phyloP scores from a whole-genome alignment of 257 asterid species.

The Knoxia roxburghii region DNA sequence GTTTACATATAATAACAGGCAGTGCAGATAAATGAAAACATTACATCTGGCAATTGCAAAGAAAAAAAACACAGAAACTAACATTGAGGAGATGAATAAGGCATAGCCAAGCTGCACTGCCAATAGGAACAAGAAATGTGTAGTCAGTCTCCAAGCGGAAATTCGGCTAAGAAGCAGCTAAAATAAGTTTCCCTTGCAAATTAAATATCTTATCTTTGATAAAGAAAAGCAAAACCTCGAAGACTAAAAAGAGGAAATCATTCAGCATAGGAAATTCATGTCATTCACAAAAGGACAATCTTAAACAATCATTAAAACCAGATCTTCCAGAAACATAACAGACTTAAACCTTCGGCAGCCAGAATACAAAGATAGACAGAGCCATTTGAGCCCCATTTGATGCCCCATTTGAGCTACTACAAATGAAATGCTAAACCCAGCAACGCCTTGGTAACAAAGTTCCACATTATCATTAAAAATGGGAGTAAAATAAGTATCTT shows the following conservation, averaged over 20 bases:
- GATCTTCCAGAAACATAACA: neutral
- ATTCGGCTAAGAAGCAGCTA: conserved; percentile 3
- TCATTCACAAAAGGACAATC: neutral
- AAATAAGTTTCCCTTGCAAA: neutral
- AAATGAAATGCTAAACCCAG: neutral
- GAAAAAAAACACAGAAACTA: neutral
- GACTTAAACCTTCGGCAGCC: too few species aligned
- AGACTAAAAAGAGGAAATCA: neutral
- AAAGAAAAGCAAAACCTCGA: too few species aligned
- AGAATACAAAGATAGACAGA: neutral
- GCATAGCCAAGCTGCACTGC: neutral
- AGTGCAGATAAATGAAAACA: neutral
- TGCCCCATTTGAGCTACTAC: neutral
- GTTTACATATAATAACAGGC: neutral
- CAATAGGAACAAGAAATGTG: neutral
- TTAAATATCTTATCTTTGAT: neutral
- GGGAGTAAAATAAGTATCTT: neutral
- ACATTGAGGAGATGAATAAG: neutral
- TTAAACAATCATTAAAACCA: neutral
- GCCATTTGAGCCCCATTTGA: too few species aligned
- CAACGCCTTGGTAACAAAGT: neutral
- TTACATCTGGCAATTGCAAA: neutral
- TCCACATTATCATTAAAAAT: neutral
- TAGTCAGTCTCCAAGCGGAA: neutral
- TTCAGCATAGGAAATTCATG: neutral